phyloP scores from a whole-genome alignment of 441 rosid genomes.

The Daphne laureola region DNA sequence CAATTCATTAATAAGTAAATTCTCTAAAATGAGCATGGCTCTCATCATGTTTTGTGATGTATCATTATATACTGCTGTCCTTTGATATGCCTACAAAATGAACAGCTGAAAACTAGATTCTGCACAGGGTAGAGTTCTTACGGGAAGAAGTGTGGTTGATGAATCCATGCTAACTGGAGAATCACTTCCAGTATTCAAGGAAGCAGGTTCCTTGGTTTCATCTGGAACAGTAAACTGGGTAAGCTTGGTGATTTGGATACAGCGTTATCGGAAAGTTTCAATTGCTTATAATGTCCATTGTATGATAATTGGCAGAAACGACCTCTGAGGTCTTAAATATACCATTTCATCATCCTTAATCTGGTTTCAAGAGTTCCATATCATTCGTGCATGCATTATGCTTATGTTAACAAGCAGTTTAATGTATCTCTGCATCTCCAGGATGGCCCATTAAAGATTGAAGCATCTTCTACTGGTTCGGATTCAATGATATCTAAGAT shows the following conservation, averaged over 20 bases:
- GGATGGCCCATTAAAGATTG: conserved; percentile 94
- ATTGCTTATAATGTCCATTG: conserved; percentile 6
- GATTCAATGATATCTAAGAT: conserved; percentile 88
- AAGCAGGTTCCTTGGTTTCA: conserved; percentile 62
- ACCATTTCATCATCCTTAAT: conserved; percentile 3
- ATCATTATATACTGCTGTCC: too few species aligned
- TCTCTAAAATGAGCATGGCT: too few species aligned
- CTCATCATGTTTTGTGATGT: too few species aligned
- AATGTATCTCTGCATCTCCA: conserved; percentile 25
- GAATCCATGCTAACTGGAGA: conserved; percentile 99
- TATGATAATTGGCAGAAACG: conserved; percentile 1
- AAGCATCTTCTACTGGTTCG: conserved; percentile 80
- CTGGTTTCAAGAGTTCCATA: conserved; percentile 1
- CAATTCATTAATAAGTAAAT: too few species aligned
- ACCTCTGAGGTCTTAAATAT: conserved; percentile 4
- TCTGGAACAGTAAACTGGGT: conserved; percentile 99
- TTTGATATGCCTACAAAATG: too few species aligned
- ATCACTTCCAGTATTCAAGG: conserved; percentile 90
- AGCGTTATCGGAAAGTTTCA: conserved; percentile 6
- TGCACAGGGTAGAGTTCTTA: conserved; percentile 72
- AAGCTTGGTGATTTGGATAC: conserved; percentile 17
- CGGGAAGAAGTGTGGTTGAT: conserved; percentile 94
- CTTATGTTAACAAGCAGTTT: too few species aligned
- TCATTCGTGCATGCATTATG: not conserved
- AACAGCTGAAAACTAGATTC: conserved; percentile 16